Conservation (phyloP, 495 filamentous ascomycete genomes). For the Aspergillus cavernicola region DNA sequence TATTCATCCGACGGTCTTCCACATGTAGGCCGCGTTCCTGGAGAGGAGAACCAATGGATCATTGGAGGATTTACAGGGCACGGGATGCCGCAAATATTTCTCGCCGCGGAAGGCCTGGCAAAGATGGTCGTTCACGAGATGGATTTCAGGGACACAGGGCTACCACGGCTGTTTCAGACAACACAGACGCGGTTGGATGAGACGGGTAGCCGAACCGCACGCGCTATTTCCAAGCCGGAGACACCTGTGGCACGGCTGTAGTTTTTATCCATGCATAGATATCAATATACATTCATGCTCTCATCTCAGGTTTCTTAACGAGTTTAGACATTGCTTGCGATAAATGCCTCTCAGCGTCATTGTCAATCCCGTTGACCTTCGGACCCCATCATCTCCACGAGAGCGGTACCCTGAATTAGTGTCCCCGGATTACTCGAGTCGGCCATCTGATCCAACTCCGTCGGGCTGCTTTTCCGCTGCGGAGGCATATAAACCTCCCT, state of each 20-base stretch:
- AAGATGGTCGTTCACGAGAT: neutral
- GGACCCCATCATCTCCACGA: neutral
- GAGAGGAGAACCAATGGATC: slow-evolving; percentile 37
- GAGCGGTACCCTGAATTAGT: neutral
- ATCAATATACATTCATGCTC: no score
- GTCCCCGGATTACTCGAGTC: neutral
- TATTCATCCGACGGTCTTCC: slow-evolving; percentile 41
- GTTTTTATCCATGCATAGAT: neutral
- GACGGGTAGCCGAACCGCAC: neutral
- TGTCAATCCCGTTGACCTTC: neutral
- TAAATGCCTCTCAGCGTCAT: neutral
- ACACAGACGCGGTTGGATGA: neutral
- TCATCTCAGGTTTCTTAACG: no score
- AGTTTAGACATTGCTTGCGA: no score
- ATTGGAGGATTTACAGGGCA: slow-evolving; percentile 48
- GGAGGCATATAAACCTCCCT: neutral
- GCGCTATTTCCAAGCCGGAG: neutral
- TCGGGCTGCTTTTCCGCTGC: neutral
- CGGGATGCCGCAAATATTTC: slow-evolving; percentile 49
- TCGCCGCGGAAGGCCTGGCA: slow-evolving; percentile 42
- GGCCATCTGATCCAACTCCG: neutral
- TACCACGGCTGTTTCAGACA: neutral
- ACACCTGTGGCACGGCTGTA: neutral
- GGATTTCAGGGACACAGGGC: neutral
- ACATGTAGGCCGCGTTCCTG: slow-evolving; percentile 43